Evolutionary conservation across 2,329 filamentous ascomycete species (phyloP), one percentile per base, ranked within the genome.

Genomic region (Trichocomaceae sp.): DNA sequence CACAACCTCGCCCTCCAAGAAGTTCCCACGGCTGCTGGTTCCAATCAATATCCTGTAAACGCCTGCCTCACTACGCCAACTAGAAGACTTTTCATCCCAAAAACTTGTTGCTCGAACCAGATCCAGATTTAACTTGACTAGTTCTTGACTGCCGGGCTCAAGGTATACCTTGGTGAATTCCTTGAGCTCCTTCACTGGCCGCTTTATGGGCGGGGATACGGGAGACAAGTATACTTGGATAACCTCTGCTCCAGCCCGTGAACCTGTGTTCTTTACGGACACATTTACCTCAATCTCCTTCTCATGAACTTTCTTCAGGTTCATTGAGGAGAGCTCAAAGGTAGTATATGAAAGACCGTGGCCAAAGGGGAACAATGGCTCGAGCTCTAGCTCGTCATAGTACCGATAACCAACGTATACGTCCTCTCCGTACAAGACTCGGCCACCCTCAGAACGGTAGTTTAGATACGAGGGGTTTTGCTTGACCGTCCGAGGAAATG

Each of bases 331-430:
- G 59, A 79, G 78, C 8, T 68, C 61, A 66, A 92, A 92, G 0
- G 74, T 82, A 0, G 87, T 90, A 71, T 91, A 92, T 15, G 85
- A 87, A 1, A 93, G 76, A 2, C 89, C 88, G 63, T 90, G 84
- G 20, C 88, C 88, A 66, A 93, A 93, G 56, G 85, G 79, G 70
- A 90, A 92, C 29, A 86, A 78, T 0, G 85, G 81, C 0, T 78
- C 75, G 5, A 83, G 77, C 37, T 83, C 77, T 17, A 80, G 77
- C 63, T 81, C 84, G 64, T 93, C 88, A 68, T 89, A 92, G 75
- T 84, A 90, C 19, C 87, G 79, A 72, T 93, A 93, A 2, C 88
- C 88, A 39, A 92, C 77, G 67, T 88, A 92, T 46, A 93, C 76
- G 57, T 88, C 88, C 69, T 92, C 88, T 46, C 86, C 86, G 65